Base-by-base conservation (phyloP, 2,329 filamentous ascomycete genomes). In the Thielaviopsis punctulata region DNA sequence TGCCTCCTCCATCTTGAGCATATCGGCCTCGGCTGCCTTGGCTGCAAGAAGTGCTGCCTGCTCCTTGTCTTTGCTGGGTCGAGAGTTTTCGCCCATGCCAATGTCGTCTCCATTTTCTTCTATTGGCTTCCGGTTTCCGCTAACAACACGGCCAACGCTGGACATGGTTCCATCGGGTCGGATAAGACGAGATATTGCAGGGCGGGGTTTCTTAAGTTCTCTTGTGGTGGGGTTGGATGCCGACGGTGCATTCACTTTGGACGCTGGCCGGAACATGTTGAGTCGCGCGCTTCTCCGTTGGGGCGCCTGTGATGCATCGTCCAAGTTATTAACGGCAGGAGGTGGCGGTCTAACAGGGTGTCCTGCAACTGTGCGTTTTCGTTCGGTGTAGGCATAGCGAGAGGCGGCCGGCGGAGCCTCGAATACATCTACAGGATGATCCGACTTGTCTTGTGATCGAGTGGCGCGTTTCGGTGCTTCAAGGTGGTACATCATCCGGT, bases 281-380 rank as follows among this genome's bases (percentile, higher is more conserved):
- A 89, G 71, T 54, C 85, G 75, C 19, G 82, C 81, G 61, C 85
- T 89, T 59, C 85, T 75, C 60, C 85, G 73, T 58, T 82, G 79
- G 2, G 77, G 74, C 18, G 72, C 75, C 41, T 75, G 66, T 8
- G 57, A 73, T 41, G 77, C 75, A 59, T 87, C 84, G 55, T 80
- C 75, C 3, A 66, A 64, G 51, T 75, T 77, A 45, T 52, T 55
- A 21, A 36, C 30, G 4, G 47, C 43, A 24, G 64, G 60, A 51
- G 69, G 73, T 58, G 66, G 58, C 62, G 69, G 69, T 56, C 65
- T 75, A 48, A 76, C 76, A 13, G 75, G 76, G 59, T 94, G 86
- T 3, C 90, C 90, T 41, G 90, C 95, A n/a, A 94, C 77, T 1
- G 88, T 95, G 59, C 90, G 80, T 68, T 95, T 96, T 63, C 88